These are phyloP conservation scores for Peniophora sp. DNA, from an alignment of 1,284 basidiomycete species.

Conservation along the genomic window DNA sequence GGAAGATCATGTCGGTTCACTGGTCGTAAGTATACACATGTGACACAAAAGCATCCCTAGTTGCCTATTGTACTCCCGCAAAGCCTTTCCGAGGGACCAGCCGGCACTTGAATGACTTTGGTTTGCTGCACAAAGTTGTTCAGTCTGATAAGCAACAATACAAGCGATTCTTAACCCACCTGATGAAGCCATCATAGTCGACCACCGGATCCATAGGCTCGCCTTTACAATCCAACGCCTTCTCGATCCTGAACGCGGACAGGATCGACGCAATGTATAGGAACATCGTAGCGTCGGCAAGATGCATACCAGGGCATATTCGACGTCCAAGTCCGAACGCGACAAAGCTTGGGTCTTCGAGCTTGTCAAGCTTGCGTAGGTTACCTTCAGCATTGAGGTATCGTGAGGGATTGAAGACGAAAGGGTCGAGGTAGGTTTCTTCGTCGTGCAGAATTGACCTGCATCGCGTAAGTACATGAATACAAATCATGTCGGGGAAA, in stretches of 20 bases:
- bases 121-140: constrained; percentile 11
- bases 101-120: constrained; percentile 17
- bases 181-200: constrained; percentile 22
- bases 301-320: constrained; percentile 25
- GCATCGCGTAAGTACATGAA: neutral
- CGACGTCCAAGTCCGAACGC: constrained; percentile 20
- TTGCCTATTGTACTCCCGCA: too few species aligned
- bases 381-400: constrained; percentile 12
- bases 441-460: constrained; percentile 24
- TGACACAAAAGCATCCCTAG: neutral
- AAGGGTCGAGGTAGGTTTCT: constrained; percentile 15
- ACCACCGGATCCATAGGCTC: constrained; percentile 21
- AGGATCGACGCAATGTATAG: constrained; percentile 22
- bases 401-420: constrained; percentile 17
- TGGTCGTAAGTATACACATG: constrained; percentile 28
- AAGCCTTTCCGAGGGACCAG: constrained; percentile 6
- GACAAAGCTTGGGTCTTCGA: constrained; percentile 14
- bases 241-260: constrained; percentile 20
- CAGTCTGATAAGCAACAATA: neutral
- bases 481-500: neutral
- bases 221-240: constrained; percentile 19
- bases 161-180: constrained; percentile 10
- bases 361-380: constrained; percentile 10
- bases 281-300: constrained; percentile 25
- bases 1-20: constrained; percentile 52